Conservation (phyloP, 2,329 filamentous ascomycete species). For the Arthroderma sp. region DNA sequence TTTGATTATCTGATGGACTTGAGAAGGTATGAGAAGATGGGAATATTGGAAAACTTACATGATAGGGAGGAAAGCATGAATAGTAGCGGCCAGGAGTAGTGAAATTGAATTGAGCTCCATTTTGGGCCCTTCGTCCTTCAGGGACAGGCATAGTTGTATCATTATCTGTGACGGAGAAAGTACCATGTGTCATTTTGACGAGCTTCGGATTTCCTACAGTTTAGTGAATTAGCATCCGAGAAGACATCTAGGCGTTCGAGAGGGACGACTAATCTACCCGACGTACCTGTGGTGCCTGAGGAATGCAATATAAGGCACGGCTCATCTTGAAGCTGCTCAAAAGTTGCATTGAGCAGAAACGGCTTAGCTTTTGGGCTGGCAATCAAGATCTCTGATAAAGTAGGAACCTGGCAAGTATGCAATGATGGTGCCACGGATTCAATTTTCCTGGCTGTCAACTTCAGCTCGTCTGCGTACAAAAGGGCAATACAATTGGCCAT, state of each 20-base stretch:
- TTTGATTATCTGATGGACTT: neutral
- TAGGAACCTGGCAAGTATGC: neutral
- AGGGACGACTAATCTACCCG: no score
- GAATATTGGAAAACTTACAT: neutral
- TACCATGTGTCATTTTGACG: neutral
- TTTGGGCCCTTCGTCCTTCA: neutral
- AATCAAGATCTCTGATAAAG: neutral
- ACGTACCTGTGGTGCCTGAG: neutral
- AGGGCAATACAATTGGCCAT: neutral
- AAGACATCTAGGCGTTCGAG: no score
- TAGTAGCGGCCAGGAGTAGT: neutral
- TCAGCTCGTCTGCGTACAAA: neutral
- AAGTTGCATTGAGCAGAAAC: neutral
- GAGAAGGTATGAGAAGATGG: neutral
- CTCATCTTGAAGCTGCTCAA: neutral
- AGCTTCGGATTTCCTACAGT: neutral
- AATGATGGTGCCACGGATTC: neutral
- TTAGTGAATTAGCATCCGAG: no score
- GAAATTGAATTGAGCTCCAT: neutral
- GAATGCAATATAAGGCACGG: slow-evolving; percentile 1
- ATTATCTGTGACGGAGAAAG: slow-evolving; percentile 1
- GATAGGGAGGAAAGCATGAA: neutral
- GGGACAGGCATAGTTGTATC: neutral
- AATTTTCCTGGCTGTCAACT: neutral
- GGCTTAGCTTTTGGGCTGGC: neutral